phyloP scores from a whole-genome alignment of 1,284 basidiomycete genomes.

The Leccinum subatratum region DNA sequence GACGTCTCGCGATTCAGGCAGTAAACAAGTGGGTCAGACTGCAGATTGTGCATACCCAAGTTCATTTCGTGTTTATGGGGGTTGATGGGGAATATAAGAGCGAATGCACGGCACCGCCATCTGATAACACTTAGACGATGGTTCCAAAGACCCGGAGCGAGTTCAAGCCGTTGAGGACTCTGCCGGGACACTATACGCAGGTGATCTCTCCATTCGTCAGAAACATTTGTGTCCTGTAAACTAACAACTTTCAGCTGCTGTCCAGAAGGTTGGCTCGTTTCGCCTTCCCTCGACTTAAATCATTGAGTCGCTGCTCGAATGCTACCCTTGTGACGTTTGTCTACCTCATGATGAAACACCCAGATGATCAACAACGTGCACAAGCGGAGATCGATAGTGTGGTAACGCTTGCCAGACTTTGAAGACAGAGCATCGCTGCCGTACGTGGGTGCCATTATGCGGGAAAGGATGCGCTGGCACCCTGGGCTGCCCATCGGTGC shows the following conservation, averaged over 20 bases:
- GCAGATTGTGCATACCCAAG: background rate
- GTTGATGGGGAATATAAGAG: background rate
- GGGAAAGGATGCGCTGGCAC: constrained; percentile 1
- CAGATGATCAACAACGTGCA: background rate
- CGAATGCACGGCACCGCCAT: constrained; percentile 11
- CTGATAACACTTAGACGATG: constrained; percentile 5
- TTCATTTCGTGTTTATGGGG: background rate
- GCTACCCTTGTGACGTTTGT: background rate
- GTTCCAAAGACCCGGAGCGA: background rate
- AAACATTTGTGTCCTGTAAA: background rate
- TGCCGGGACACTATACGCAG: background rate
- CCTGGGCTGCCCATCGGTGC: background rate
- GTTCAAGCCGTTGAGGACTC: background rate
- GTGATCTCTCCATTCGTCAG: background rate
- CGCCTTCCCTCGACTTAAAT: too few relatives aligned
- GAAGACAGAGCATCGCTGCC: constrained; percentile 1
- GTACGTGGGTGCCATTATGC: constrained; percentile 1
- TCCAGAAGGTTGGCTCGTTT: background rate
- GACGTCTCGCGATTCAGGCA: background rate
- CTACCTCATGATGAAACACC: background rate
- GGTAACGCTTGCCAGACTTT: background rate
- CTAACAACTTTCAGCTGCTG: background rate
- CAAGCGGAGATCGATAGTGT: constrained; percentile 3
- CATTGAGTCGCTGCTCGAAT: too few relatives aligned
- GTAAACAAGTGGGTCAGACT: background rate